Base-by-base conservation (phyloP, 805 yeast species). In the Scheffersomyces lignosus region DNA sequence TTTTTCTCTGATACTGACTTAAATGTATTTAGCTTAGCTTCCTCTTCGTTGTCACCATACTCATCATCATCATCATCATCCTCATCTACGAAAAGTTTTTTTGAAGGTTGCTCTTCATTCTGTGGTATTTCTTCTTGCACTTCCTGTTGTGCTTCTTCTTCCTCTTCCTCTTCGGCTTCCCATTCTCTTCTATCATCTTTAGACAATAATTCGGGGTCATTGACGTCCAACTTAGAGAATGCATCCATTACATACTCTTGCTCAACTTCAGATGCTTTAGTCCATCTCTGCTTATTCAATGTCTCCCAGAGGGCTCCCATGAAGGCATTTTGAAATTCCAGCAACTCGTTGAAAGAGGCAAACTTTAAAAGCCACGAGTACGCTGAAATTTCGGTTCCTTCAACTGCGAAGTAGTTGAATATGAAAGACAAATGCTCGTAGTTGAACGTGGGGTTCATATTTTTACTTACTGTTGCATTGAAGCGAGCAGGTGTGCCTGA, bases 351-450 rank as follows among this genome's bases (percentile, higher is more conserved):
- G 7, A 60, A 52, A 27, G 59, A 54, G 1, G 45, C 44, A 50
- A 88, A 87, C 47, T 71, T 77, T 26, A 86, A 48, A 46, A 86
- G 67, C 74, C 83, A 85, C 1, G 95, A 81, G 17, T 71, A 64
- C 0, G 80, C 73, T 1, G 56, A 49, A 2, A 58, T 56, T 4
- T 57, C 70, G 3, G 40, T 47, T 14, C 32, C 23, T 14, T 38
- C 41, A 7, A 34, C 31, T 5, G 33, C 25, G 18, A 60, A 63
- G 44, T 76, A 71, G 54, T 85, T 83, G 71, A 87, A 88, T 10
- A 83, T 73, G 47, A 88, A 83, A 1, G 86, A 71, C 10, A 58
- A 45, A 22, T 73, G 56, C 9, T 73, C 79, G 43, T 67, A 71
- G 52, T 81, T 79, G 54, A 86, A 81, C n/a, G 75, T 69, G 2